A percentile compares a stretch with the other conserved stretches of the same genome.
Conservation (phyloP, 148 eudicot genomes). For the Fallopia convolvulus region DNA sequence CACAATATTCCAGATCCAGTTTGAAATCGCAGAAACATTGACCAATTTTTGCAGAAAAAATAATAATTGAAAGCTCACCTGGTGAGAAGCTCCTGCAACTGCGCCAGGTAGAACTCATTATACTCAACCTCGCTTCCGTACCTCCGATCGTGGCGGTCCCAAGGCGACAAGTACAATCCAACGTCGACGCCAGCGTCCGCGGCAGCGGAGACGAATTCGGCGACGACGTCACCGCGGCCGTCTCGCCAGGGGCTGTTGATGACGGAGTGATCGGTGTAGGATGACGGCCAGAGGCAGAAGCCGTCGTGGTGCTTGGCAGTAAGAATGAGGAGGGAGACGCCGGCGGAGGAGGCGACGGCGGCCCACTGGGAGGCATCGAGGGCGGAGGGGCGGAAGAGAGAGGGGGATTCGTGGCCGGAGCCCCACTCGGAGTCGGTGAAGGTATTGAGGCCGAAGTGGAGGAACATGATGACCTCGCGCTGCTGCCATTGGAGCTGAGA, state of each 20-base stretch:
- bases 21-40: background rate
- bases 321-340: slow-evolving; percentile 56
- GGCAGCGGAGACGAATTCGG: slow-evolving; percentile 50
- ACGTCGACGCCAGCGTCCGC: slow-evolving; percentile 52
- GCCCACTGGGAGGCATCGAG: slow-evolving; percentile 72
- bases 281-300: slow-evolving; percentile 90
- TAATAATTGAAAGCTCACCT: slow-evolving; percentile 26
- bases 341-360: slow-evolving; percentile 47
- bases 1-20: background rate
- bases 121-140: slow-evolving; percentile 57
- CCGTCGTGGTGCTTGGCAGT: slow-evolving; percentile 98
- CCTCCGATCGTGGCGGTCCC: slow-evolving; percentile 84
- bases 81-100: slow-evolving; percentile 76
- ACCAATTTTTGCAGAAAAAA: background rate
- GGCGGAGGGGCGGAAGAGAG: slow-evolving; percentile 55
- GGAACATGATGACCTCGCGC: slow-evolving; percentile 80
- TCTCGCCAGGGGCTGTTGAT: slow-evolving; percentile 50
- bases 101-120: slow-evolving; percentile 84
- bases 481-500: slow-evolving; percentile 87
- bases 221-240: slow-evolving; percentile 75
- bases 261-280: slow-evolving; percentile 75
- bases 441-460: slow-evolving; percentile 89
- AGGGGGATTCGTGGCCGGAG: slow-evolving; percentile 56
- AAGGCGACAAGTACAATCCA: slow-evolving; percentile 83
- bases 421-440: slow-evolving; percentile 87